Conservation (phyloP, 768 basidiomycete genomes). For the Pleurotus platypus region DNA sequence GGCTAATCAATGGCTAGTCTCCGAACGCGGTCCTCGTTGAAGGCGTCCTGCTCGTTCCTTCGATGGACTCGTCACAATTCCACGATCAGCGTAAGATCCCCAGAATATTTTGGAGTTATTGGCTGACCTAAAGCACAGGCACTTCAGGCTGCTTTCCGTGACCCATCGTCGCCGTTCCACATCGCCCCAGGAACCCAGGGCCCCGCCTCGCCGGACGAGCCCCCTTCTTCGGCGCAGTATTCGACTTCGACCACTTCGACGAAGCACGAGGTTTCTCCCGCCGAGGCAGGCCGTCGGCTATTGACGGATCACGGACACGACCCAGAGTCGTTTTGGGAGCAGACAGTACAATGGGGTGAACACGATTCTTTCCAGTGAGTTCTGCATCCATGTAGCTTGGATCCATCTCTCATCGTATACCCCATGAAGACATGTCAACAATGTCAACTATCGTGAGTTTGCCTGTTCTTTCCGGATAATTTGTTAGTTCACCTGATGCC, state of each 20-base stretch:
- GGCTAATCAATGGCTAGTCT: not conserved
- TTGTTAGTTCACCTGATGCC: not conserved
- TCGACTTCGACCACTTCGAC: conserved; percentile 9
- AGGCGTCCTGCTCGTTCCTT: not conserved
- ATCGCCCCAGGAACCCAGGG: conserved; percentile 56
- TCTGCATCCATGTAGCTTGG: not conserved
- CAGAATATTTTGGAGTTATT: no score
- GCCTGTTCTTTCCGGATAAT: not conserved
- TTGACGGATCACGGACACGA: conserved; percentile 53
- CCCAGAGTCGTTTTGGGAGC: conserved; percentile 70
- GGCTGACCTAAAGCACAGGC: conserved; percentile 29
- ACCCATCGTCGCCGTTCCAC: conserved; percentile 65
- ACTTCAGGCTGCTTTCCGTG: conserved; percentile 58
- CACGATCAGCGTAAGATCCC: not conserved
- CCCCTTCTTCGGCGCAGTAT: conserved; percentile 14
- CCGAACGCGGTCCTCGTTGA: not conserved
- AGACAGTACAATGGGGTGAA: conserved; percentile 76
- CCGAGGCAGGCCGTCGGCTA: conserved; percentile 36
- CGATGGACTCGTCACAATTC: not conserved
- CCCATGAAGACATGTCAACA: conserved; percentile 66
- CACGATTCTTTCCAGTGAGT: conserved; percentile 76
- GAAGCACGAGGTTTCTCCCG: not conserved
- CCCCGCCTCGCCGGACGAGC: conserved; percentile 55
- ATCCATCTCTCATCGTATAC: not conserved
- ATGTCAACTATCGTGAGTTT: conserved; percentile 63